These are phyloP conservation scores for Lasiodiplodia gonubiensis DNA, from an alignment of 2,329 filamentous ascomycete species.

Conservation along the genomic window DNA sequence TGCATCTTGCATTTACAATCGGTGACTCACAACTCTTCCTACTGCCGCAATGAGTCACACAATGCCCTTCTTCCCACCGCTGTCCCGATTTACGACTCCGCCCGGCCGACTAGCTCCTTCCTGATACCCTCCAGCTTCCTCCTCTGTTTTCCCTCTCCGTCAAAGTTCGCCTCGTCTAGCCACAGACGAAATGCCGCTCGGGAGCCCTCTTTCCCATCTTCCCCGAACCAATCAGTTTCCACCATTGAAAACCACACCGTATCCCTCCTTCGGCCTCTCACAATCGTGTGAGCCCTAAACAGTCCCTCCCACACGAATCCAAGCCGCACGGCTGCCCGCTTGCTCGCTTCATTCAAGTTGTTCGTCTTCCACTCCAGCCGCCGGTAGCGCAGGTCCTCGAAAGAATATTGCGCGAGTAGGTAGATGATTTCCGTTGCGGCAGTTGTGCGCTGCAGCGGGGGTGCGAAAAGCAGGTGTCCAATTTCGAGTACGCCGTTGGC, in stretches of 20 bases:
- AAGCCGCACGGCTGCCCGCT: slow-evolving; percentile 60
- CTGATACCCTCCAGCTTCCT: slow-evolving; percentile 50
- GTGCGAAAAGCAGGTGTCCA: slow-evolving; percentile 61
- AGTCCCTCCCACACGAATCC: slow-evolving; percentile 66
- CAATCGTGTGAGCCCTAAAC: slow-evolving; percentile 67
- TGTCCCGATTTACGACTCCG: neutral
- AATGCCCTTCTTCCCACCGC: no score
- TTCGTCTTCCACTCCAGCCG: slow-evolving; percentile 71
- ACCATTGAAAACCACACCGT: slow-evolving; percentile 66
- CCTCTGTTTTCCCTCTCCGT: slow-evolving; percentile 59
- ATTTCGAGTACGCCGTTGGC: slow-evolving; percentile 61
- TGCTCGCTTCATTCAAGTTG: slow-evolving; percentile 60
- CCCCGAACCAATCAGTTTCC: slow-evolving; percentile 62
- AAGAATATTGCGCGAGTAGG: slow-evolving; percentile 60
- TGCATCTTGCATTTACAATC: no score
- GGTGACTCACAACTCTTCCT: neutral
- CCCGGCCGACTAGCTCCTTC: neutral
- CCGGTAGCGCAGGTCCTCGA: slow-evolving; percentile 59
- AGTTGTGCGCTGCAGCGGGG: slow-evolving; percentile 58
- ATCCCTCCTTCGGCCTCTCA: slow-evolving; percentile 63
- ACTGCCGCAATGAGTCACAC: no score
- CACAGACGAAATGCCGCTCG: slow-evolving; percentile 57
- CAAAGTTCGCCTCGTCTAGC: slow-evolving; percentile 63
- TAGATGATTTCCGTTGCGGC: slow-evolving; percentile 65
- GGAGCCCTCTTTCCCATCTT: neutral